Percentiles rank a stretch among this genome's conserved stretches.
phyloP scores from a whole-genome alignment of 2,329 filamentous ascomycete species.

The Teratosphaeria nubilosa region DNA sequence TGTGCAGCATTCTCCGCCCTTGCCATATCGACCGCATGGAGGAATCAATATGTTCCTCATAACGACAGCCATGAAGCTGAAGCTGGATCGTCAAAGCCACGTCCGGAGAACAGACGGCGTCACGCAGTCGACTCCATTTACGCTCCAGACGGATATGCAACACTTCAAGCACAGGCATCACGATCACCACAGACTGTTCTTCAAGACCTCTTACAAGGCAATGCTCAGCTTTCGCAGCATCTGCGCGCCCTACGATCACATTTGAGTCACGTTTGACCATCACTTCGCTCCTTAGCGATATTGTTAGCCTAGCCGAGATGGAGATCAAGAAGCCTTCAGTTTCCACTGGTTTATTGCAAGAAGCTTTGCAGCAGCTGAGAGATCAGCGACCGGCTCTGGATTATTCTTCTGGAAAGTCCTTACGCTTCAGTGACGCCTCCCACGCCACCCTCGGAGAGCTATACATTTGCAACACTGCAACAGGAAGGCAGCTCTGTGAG shows the following conservation, averaged over 20 bases:
- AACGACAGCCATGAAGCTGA: neutral
- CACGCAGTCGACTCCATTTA: conserved; percentile 11
- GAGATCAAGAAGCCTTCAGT: neutral
- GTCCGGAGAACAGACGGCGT: conserved; percentile 7
- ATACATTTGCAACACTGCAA: neutral
- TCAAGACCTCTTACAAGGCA: conserved; percentile 6
- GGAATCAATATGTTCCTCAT: conserved; percentile 1
- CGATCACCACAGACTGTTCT: conserved; percentile 1
- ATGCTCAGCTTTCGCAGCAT: conserved; percentile 6
- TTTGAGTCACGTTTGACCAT: neutral
- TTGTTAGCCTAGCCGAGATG: conserved; percentile 1
- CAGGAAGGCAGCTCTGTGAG: neutral
- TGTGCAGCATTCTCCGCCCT: conserved; percentile 18
- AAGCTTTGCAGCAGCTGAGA: conserved; percentile 9
- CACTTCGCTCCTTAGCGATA: conserved; percentile 7
- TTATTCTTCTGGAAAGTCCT: conserved; percentile 8
- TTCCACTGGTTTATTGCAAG: neutral
- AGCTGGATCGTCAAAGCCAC: neutral
- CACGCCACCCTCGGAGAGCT: conserved; percentile 9
- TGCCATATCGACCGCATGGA: conserved; percentile 14
- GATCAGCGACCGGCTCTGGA: conserved; percentile 13
- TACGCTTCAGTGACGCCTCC: conserved; percentile 3
- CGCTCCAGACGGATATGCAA: conserved; percentile 1
- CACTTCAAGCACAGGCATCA: neutral
- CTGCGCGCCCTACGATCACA: conserved; percentile 2